These are phyloP conservation scores for Helenozyma baotianmanensis DNA, from an alignment of 805 yeast genomes.

Conservation along the genomic window DNA sequence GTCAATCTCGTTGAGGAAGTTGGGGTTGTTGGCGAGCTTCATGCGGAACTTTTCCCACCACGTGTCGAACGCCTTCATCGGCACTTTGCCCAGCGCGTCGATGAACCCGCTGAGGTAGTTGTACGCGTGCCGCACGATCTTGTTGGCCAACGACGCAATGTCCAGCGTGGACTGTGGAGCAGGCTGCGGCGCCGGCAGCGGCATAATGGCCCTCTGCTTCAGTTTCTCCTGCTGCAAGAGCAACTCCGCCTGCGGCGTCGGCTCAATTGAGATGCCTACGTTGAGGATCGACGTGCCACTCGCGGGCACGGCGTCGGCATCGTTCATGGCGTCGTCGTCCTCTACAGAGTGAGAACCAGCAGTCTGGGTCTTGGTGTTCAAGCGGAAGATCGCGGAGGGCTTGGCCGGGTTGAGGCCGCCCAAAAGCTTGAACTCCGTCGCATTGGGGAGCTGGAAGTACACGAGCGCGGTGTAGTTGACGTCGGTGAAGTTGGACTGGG, in stretches of 20 bases:
- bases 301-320: constrained; percentile 21
- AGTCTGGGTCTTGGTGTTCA: constrained; percentile 35
- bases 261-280: constrained; percentile 91
- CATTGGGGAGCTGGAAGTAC: constrained; percentile 75
- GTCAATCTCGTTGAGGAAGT: constrained; percentile 52
- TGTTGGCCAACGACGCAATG: constrained; percentile 66
- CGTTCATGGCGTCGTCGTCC: constrained; percentile 26
- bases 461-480: constrained; percentile 75
- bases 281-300: constrained; percentile 17
- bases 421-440: constrained; percentile 56
- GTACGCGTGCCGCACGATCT: constrained; percentile 88
- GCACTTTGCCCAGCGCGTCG: constrained; percentile 74
- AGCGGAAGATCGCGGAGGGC: constrained; percentile 88
- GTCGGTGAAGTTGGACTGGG: constrained; percentile 65
- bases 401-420: constrained; percentile 62
- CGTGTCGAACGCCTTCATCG: constrained; percentile 79
- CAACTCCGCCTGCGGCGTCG: constrained; percentile 59
- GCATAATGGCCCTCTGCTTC: constrained; percentile 16
- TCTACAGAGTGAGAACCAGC: constrained; percentile 19
- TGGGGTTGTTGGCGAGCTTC: constrained; percentile 75
- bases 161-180: constrained; percentile 23
- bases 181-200: constrained; percentile 11
- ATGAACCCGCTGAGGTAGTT: constrained; percentile 86
- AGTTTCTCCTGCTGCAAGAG: constrained; percentile 45
- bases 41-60: constrained; percentile 94